These are phyloP conservation scores for Lophium mytilinum DNA, from an alignment of 495 filamentous ascomycete species.

Conservation along the genomic window DNA sequence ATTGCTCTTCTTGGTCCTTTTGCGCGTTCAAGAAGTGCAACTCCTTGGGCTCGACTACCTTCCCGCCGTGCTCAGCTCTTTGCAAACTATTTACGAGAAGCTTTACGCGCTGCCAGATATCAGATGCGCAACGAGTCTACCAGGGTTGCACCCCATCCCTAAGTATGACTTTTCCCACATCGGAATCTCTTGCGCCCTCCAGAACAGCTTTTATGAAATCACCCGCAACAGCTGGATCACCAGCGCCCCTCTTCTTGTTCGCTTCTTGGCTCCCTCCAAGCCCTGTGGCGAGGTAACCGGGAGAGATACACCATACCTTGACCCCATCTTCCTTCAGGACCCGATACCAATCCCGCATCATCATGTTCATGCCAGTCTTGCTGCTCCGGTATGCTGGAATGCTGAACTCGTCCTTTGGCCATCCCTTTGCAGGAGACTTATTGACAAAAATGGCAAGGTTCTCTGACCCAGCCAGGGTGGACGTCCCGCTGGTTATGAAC, in stretches of 20 bases:
- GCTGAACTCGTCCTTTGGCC: conserved; percentile 33
- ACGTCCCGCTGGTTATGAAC: conserved; percentile 37
- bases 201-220: conserved; percentile 20
- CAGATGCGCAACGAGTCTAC: not conserved
- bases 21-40: no score
- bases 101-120: no score
- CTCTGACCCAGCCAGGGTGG: conserved; percentile 38
- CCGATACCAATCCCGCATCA: conserved; percentile 52
- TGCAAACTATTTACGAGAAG: no score
- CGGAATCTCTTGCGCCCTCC: conserved; percentile 24
- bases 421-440: conserved; percentile 36
- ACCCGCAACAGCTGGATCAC: conserved; percentile 22
- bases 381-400: conserved; percentile 41
- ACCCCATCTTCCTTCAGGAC: conserved; percentile 50
- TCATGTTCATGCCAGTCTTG: conserved; percentile 59
- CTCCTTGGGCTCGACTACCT: no score
- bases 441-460: conserved; percentile 27
- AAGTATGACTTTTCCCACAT: conserved; percentile 22
- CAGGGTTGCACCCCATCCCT: not conserved
- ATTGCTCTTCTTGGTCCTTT: no score
- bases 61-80: no score
- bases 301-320: conserved; percentile 49
- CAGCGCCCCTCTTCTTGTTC: conserved; percentile 28
- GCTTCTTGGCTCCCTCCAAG: conserved; percentile 39
- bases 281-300: conserved; percentile 50